phyloP scores from a whole-genome alignment of 768 basidiomycete species.

The Mrakia blollopis region DNA sequence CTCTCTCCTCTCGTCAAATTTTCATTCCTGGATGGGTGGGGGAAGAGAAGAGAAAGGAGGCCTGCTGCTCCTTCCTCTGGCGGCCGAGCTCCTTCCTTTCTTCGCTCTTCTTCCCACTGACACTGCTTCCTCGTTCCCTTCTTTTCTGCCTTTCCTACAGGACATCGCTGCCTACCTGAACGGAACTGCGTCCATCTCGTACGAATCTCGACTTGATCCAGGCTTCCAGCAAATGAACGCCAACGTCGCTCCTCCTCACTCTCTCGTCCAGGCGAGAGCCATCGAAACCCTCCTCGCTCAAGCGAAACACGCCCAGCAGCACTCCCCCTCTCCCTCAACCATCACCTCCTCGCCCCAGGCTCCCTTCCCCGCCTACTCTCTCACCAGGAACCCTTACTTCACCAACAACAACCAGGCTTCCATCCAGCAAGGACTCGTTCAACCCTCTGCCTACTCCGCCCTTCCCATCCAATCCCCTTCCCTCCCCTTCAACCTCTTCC shows the following conservation, averaged over 20 bases:
- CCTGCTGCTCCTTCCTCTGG: neutral
- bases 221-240: neutral
- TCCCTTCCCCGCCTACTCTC: neutral
- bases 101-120: neutral
- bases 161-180: conserved; percentile 27
- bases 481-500: conserved; percentile 8
- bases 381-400: neutral
- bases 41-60: neutral
- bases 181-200: conserved; percentile 1
- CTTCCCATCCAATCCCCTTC: neutral
- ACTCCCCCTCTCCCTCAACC: neutral
- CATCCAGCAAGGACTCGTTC: neutral
- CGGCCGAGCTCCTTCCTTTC: neutral
- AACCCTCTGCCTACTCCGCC: neutral
- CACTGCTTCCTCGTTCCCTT: neutral
- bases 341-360: neutral
- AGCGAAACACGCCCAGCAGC: neutral
- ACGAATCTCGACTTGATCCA: neutral
- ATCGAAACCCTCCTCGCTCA: conserved; percentile 15
- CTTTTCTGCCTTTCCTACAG: neutral
- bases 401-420: neutral
- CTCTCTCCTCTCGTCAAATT: neutral
- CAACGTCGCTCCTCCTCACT: neutral
- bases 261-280: conserved; percentile 1
- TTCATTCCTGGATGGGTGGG: neutral